Conservation (phyloP, 441 rosid genomes). For the Populus hybrid region DNA sequence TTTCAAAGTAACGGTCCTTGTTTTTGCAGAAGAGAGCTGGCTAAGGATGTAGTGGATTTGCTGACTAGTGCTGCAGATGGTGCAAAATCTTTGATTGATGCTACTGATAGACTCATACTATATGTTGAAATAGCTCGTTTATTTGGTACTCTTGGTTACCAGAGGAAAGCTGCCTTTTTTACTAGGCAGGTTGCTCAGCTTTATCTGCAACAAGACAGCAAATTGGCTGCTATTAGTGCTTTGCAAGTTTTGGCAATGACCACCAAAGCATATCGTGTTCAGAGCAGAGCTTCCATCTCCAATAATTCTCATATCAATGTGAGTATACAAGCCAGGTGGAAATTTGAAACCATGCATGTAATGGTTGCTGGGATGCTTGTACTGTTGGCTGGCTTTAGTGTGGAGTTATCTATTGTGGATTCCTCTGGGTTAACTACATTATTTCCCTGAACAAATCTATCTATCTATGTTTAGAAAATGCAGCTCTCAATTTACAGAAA, state of each 20-base stretch:
- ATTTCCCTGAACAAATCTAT: not conserved
- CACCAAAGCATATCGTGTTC: slow-evolving; percentile 86
- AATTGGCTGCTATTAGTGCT: slow-evolving; percentile 92
- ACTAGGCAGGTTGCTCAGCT: slow-evolving; percentile 97
- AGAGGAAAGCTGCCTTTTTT: slow-evolving; percentile 94
- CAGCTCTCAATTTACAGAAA: not conserved
- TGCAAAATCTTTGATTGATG: slow-evolving; percentile 94
- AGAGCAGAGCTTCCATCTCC: slow-evolving; percentile 75
- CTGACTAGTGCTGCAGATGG: slow-evolving; percentile 92
- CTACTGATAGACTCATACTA: slow-evolving; percentile 78
- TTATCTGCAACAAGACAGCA: slow-evolving; percentile 90
- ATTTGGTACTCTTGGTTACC: slow-evolving; percentile 87
- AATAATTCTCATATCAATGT: slow-evolving; percentile 45
- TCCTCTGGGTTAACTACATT: not conserved
- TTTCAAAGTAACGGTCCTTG: slow-evolving; percentile 10
- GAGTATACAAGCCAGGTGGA: slow-evolving; percentile 20
- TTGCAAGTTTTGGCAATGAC: slow-evolving; percentile 97
- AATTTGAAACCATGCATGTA: not conserved
- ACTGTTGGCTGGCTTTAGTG: not conserved
- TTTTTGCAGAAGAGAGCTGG: slow-evolving; percentile 65
- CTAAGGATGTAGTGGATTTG: slow-evolving; percentile 90
- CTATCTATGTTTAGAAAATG: not conserved
- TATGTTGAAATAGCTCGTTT: slow-evolving; percentile 90
- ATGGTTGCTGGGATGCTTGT: not conserved
- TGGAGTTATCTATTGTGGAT: not conserved